phyloP scores from a whole-genome alignment of 2,329 filamentous ascomycete species.

The Bipolaris victoriae region DNA sequence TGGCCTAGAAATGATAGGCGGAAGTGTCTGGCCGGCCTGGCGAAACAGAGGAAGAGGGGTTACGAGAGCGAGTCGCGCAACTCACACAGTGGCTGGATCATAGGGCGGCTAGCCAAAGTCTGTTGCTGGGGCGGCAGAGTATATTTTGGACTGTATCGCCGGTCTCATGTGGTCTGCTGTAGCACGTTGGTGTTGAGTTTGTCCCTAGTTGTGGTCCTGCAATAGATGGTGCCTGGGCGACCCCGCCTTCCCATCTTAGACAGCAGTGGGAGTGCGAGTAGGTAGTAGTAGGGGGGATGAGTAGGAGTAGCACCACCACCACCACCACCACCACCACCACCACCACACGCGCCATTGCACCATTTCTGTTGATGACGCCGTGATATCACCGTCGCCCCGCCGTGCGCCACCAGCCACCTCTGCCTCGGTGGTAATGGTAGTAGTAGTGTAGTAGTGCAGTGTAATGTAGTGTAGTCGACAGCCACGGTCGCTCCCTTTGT shows the following conservation, averaged over 20 bases:
- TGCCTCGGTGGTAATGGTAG: too few species aligned
- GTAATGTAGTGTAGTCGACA: background rate
- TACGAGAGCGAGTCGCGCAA: slow-evolving; percentile 32
- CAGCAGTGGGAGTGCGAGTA: too few species aligned
- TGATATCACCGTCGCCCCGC: background rate
- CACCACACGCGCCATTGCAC: slow-evolving; percentile 7
- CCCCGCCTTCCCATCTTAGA: slow-evolving; percentile 15
- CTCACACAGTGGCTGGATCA: slow-evolving; percentile 33
- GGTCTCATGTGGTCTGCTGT: background rate
- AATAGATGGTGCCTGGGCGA: slow-evolving; percentile 3
- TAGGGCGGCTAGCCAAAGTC: slow-evolving; percentile 33
- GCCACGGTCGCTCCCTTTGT: background rate
- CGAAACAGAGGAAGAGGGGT: slow-evolving; percentile 19
- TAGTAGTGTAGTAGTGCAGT: too few species aligned
- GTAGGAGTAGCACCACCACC: background rate
- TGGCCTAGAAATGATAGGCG: slow-evolving; percentile 21
- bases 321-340: slow-evolving; percentile 6
- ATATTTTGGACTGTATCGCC: slow-evolving; percentile 8
- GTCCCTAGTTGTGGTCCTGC: background rate
- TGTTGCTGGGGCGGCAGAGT: slow-evolving; percentile 19
- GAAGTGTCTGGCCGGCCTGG: slow-evolving; percentile 1
- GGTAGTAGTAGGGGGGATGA: too few species aligned
- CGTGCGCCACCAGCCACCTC: background rate
- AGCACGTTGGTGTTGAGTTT: slow-evolving; percentile 1
- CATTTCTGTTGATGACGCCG: background rate